A percentile compares a stretch with the other conserved stretches of the same genome.
Conservation (phyloP, 148 eudicot genomes). For the Rhododendron griersonianum region DNA sequence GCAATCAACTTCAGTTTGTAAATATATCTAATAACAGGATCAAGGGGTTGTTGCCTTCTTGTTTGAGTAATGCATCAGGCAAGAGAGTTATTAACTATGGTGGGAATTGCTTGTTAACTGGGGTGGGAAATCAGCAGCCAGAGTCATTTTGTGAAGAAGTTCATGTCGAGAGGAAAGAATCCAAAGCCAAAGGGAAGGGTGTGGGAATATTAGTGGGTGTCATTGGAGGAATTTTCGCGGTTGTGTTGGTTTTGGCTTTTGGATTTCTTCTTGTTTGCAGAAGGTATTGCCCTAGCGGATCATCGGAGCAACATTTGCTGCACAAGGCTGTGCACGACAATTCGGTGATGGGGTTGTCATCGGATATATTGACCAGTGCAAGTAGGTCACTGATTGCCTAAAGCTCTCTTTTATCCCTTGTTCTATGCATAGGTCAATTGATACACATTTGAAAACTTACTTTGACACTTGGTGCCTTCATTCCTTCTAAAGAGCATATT, state of each 20-base stretch:
- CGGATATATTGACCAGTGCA: conserved; percentile 62
- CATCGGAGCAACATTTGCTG: conserved; percentile 51
- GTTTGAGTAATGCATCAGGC: conserved; percentile 34
- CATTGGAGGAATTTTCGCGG: conserved; percentile 26
- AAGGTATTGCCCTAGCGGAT: conserved; percentile 38
- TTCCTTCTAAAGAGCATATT: neutral
- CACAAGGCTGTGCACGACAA: conserved; percentile 46
- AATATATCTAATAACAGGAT: conserved; percentile 59
- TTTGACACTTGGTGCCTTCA: neutral
- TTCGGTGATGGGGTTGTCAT: conserved; percentile 38
- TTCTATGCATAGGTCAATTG: neutral
- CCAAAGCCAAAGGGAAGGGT: conserved; percentile 19
- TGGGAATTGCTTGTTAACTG: conserved; percentile 57
- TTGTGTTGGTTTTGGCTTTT: conserved; percentile 40
- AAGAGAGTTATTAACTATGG: conserved; percentile 28
- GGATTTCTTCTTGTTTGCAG: conserved; percentile 34
- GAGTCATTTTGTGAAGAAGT: conserved; percentile 34
- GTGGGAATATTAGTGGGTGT: conserved; percentile 24
- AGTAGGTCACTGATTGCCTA: conserved; percentile 37
- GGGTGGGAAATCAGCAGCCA: conserved; percentile 48
- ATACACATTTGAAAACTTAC: neutral
- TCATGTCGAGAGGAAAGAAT: conserved; percentile 22
- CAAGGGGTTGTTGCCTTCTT: conserved; percentile 46
- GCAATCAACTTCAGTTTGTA: conserved; percentile 44
- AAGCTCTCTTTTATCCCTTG: neutral